Base-by-base conservation (phyloP, 176 grass and related monocot species). In the Elaeis guineensis region DNA sequence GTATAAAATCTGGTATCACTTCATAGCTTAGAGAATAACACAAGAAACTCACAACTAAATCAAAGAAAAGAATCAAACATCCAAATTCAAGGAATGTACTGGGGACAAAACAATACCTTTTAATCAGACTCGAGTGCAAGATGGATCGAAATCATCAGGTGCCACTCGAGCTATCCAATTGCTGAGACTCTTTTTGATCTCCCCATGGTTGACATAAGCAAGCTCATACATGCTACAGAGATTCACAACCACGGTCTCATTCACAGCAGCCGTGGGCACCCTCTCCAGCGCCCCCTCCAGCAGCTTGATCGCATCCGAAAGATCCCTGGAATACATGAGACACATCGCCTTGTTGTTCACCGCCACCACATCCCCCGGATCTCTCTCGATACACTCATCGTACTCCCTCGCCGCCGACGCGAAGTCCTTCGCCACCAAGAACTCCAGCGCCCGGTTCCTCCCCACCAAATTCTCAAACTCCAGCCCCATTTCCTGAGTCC, bases 201-300 rank as follows among this genome's bases (percentile, higher is more conserved):
- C 85, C 8, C 57, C 67, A 49, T 89, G 75, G 59, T 89, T 95
- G 72, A 95, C 85, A 22, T 51, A 89, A 19, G 90, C 90, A 51
- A 95, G 90, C 79, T 95, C 90, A 29, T 89, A 95, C 90, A 95
- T 89, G 50, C 90, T 89, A 80, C 90, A 89, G 49, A 95, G 63
- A 69, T 89, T 91, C n/a, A 91, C 81, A 51, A 97, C 82, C 58
- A 97, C 49, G 12, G 78, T 88, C 85, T 97, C 92, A 3, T 91
- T 87, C 50, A 97, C 67, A 0, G 87, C 81, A 16, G 77, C 78
- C 5, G 92, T 97, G 49, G 87, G 81, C 3, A 85, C 66, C 28
- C 70, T 81, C 84, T 97, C 92, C 14, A 97, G 78, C 21, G 84
- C 87, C 15, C 62, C 78, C 66, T 97, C 92, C 17, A 97, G 78